These are phyloP conservation scores for Ogataea trehalophila DNA, from an alignment of 805 yeast genomes.

Conservation along the genomic window DNA sequence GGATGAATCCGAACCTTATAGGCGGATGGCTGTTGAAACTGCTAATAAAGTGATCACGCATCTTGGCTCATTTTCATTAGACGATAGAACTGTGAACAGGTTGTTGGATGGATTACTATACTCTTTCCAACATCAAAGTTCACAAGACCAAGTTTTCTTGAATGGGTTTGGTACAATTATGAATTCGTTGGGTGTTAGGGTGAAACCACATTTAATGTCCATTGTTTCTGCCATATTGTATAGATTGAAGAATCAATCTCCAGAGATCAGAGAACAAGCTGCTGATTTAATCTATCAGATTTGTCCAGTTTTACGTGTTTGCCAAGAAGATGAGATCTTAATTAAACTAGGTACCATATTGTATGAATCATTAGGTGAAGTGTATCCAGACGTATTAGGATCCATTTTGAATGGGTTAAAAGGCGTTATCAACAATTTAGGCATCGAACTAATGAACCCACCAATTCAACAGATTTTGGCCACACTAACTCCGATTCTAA, in stretches of 20 bases:
- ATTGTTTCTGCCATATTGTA: constrained; percentile 69
- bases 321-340: constrained; percentile 60
- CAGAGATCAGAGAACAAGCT: constrained; percentile 76
- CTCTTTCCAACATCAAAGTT: constrained; percentile 76
- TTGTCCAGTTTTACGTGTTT: constrained; percentile 59
- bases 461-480: constrained; percentile 80
- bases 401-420: constrained; percentile 71
- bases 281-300: constrained; percentile 68
- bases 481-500: constrained; percentile 82
- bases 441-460: constrained; percentile 64
- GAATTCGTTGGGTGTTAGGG: constrained; percentile 55
- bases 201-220: constrained; percentile 66
- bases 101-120: constrained; percentile 75
- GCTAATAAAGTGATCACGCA: constrained; percentile 48
- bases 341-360: constrained; percentile 68
- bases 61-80: constrained; percentile 55
- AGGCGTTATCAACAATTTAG: constrained; percentile 56
- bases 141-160: constrained; percentile 48
- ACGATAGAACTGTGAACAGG: constrained; percentile 52
- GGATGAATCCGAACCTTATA: constrained; percentile 77
- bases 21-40: constrained; percentile 75
- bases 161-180: constrained; percentile 62
- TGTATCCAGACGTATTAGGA: constrained; percentile 88
- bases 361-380: constrained; percentile 91
- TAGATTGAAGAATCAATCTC: constrained; percentile 64